Base-by-base conservation (phyloP, 495 filamentous ascomycete genomes). In the Penicillium ochrochloron region DNA sequence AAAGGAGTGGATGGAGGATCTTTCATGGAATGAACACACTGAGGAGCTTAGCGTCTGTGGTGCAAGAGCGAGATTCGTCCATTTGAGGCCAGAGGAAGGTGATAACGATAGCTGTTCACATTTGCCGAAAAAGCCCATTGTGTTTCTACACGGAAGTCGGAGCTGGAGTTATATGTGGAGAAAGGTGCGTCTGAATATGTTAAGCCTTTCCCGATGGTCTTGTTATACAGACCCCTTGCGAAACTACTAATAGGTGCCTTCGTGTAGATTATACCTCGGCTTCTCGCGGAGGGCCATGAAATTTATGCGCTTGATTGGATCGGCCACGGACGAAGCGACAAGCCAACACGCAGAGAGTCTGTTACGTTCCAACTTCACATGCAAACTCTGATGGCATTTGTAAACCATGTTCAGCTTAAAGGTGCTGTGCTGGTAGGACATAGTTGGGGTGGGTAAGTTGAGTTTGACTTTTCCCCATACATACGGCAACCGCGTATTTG, bases 151-250 rank as follows among this genome's bases (percentile, higher is more conserved):
- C n/a, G 53, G 53, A 56, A 56, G 53, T 37, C 53, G 53, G n/a
- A 56, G 53, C 53, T 56, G 53, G 53, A 56, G 53, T 35, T 56
- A 39, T 56, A 56, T 56, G 53, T 56, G 53, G 53, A 56, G 53
- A 56, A 56, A 56, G 53, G 53, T 56, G 53, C 23, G 53, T 56
- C n/a, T 4, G 33, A 39, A 37, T 23, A 6, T 37, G 27, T 56
- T 35, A 39, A 27, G 21, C n/a, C 8, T 55, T 34, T 37, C 37
- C 52, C 21, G 12, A 50, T 55, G 52, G 37, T 55, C 12, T 27
- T 53, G n/a, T n/a, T n/a, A n/a, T n/a, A n/a, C n/a, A n/a, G n/a
- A n/a, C n/a, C n/a, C n/a, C n/a, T n/a, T n/a, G n/a, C n/a, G n/a
- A n/a, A n/a, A n/a, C n/a, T 44, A 44, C 41, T 44, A 14, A 44